These are phyloP conservation scores for Debaryomyces singareniensis DNA, from an alignment of 1,139 yeast genomes.

Conservation along the genomic window DNA sequence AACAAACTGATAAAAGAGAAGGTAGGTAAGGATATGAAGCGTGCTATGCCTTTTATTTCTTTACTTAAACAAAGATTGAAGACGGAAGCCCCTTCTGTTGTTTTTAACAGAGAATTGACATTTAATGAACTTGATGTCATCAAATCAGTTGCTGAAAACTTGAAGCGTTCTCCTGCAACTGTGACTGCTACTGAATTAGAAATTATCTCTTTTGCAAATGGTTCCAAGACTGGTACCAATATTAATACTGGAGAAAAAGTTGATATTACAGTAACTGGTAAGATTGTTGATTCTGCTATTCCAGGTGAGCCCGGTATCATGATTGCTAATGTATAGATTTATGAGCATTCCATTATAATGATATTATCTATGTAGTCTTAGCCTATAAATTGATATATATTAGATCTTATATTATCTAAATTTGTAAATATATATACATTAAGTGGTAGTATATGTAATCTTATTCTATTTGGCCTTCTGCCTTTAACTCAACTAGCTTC, in stretches of 20 bases:
- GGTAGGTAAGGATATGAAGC: slow-evolving; percentile 79
- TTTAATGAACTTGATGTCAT: slow-evolving; percentile 73
- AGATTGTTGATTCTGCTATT: slow-evolving; percentile 74
- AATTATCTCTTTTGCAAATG: slow-evolving; percentile 52
- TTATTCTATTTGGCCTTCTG: no score
- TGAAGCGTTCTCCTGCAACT: slow-evolving; percentile 63
- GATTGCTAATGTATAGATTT: slow-evolving; percentile 49
- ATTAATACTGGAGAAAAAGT: slow-evolving; percentile 66
- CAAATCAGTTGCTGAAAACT: slow-evolving; percentile 45
- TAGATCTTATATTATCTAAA: no score
- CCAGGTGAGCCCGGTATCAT: slow-evolving; percentile 93
- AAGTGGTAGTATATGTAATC: no score
- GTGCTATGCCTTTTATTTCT: slow-evolving; percentile 96
- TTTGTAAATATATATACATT: no score
- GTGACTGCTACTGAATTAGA: slow-evolving; percentile 53
- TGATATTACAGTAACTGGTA: slow-evolving; percentile 54
- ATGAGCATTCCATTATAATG: no score
- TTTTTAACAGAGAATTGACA: slow-evolving; percentile 79
- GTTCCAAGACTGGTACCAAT: slow-evolving; percentile 56
- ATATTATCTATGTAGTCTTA: no score
- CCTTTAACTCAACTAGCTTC: no score
- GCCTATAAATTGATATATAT: no score
- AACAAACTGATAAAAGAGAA: slow-evolving; percentile 53
- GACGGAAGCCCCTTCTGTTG: slow-evolving; percentile 62
- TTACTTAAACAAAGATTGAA: slow-evolving; percentile 72